Evolutionary conservation across 2,329 filamentous ascomycete genomes (phyloP), one percentile per base, ranked within the genome.

Genomic region (Clarireedia hainanense): DNA sequence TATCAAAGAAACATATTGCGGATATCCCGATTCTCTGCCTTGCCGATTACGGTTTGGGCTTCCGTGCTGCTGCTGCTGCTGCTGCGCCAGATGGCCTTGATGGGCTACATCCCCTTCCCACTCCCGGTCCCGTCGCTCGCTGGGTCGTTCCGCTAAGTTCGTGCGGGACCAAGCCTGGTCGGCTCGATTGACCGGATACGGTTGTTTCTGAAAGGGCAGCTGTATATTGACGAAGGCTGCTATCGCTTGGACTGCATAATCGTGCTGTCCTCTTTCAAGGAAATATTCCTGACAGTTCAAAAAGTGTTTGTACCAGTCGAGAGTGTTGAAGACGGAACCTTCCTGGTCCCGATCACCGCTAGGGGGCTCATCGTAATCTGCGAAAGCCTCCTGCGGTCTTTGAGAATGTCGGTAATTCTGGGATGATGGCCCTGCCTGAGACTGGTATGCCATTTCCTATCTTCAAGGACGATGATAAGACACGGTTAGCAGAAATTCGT

Each of bases 301-400:
- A 70, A 95, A 95, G 58, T 88, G 86, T 9, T 89, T 88, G 70
- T 95, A 88, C 94, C 94, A 97, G 58, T 91, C 88, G 69, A 96
- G 86, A 61, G 96, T 34, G 10, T 12, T 34, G 86, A 61, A 96
- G 88, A 71, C 92, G 88, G 72, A 91, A 85, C 30, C 30, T 3
- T 55, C 52, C 27, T 50, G 46, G 2, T 30, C 36, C 36, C 40
- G 14, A 9, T 55, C 26, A 20, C 47, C 46, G 4, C 5, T 23
- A 30, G 36, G 6, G n/a, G 46, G 37, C 30, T 42, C 26, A 20
- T 47, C 46, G 12, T 34, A 34, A 42, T 55, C 15, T 17, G 46
- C 34, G 12, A 46, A 27, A 17, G 36, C 37, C 45, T 55, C 36
- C 24, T 55, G 52, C 6, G 17, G 37, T 43, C 49, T 47, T 43